A percentile compares a stretch with the other conserved stretches of the same genome.
phyloP scores from a whole-genome alignment of 2,329 filamentous ascomycete species.

The Acrodontium crateriforme region DNA sequence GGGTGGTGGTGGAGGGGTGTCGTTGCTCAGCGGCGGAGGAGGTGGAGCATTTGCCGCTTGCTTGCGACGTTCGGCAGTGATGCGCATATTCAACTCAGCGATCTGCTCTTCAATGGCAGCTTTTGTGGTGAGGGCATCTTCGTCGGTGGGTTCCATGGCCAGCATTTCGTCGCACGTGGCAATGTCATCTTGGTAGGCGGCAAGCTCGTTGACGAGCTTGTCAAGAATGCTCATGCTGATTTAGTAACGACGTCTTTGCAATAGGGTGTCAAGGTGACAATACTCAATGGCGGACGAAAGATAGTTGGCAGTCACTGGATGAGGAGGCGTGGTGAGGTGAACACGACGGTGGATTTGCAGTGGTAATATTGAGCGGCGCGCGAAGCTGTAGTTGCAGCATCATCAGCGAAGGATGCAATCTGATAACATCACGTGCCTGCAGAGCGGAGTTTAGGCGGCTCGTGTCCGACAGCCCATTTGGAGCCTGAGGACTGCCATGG shows the following conservation, averaged over 20 bases:
- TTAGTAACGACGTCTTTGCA: slow-evolving; percentile 10
- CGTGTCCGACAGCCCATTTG: too few relatives aligned
- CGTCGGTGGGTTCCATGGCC: slow-evolving; percentile 54
- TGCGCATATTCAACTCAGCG: slow-evolving; percentile 60
- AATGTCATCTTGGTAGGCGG: slow-evolving; percentile 34
- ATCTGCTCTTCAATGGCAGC: slow-evolving; percentile 73
- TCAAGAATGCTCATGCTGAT: slow-evolving; percentile 45
- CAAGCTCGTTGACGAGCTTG: slow-evolving; percentile 59
- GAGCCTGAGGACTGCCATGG: too few relatives aligned
- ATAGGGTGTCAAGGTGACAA: too few relatives aligned
- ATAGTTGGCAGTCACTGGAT: too few relatives aligned
- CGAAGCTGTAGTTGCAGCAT: too few relatives aligned
- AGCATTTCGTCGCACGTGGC: slow-evolving; percentile 14
- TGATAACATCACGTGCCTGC: too few relatives aligned
- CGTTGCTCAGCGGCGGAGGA: slow-evolving; percentile 27
- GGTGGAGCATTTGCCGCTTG: slow-evolving; percentile 31
- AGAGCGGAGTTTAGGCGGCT: too few relatives aligned
- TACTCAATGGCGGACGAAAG: too few relatives aligned
- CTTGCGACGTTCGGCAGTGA: slow-evolving; percentile 52
- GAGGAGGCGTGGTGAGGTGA: too few relatives aligned
- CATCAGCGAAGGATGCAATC: too few relatives aligned
- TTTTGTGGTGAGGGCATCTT: slow-evolving; percentile 62
- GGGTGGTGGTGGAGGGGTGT: slow-evolving; percentile 10
- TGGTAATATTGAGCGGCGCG: too few relatives aligned
- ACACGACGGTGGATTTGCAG: too few relatives aligned